phyloP scores from a whole-genome alignment of 306 rosid genomes.

The Inga laurina region DNA sequence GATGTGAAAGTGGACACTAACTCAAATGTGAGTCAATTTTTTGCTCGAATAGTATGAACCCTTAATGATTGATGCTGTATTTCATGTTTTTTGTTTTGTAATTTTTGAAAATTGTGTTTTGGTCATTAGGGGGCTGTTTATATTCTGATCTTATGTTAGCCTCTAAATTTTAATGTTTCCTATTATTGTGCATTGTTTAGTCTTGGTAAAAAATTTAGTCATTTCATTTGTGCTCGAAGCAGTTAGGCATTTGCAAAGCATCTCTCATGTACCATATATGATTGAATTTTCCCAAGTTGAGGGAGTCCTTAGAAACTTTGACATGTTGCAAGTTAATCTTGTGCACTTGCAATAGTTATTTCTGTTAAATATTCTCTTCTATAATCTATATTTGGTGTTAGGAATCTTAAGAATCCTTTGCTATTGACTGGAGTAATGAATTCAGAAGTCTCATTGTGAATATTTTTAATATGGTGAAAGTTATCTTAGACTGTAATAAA shows the following conservation, averaged over 20 bases:
- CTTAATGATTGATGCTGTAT: neutral
- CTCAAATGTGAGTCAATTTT: constrained; percentile 66
- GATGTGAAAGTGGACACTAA: constrained; percentile 85
- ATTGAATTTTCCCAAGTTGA: neutral
- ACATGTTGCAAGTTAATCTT: neutral
- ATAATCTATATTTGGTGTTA: neutral
- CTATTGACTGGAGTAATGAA: neutral
- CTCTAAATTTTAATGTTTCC: neutral
- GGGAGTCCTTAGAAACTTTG: neutral
- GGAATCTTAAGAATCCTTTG: neutral
- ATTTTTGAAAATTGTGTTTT: neutral
- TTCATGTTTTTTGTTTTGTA: neutral
- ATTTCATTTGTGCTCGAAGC: neutral
- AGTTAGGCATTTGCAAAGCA: neutral
- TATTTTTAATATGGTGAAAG: neutral
- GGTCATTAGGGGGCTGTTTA: neutral
- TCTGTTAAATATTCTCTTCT: neutral
- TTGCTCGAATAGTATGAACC: neutral
- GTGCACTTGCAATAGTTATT: neutral
- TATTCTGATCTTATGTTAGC: neutral
- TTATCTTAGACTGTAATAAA: neutral
- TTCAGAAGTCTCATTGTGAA: neutral
- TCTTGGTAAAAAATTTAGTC: neutral
- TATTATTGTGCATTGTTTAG: neutral
- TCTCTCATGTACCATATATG: neutral